Evolutionary conservation across 139 green algal species (phyloP), one percentile per base, ranked within the genome.

Genomic region (Eudorina sp.): DNA sequence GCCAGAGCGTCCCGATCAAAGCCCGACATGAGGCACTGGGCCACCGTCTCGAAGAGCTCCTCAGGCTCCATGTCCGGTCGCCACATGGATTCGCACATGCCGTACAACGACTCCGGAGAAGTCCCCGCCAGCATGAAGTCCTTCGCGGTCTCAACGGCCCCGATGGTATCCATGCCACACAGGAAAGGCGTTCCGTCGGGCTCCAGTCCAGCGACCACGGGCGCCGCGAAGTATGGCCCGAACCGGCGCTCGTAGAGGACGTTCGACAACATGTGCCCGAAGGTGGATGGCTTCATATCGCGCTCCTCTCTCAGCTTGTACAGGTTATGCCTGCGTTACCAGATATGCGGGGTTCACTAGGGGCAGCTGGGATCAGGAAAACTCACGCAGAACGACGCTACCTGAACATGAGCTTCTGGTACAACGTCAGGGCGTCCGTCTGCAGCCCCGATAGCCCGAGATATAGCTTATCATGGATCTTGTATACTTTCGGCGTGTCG

Each of bases 251-350:
- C 97, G 89, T 99, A 99, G 29, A 99, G 91, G 58, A 96, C 96
- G 45, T 95, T 94, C 8, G 96, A 99, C 16, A 99, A 94, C 62
- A 99, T 86, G 84, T 97, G 92, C 2, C 87, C 95, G 91, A 99
- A 99, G 3, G 97, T 98, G 13, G 94, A 93, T 34, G 98, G 98
- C 91, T 95, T 96, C 93, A 99, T 99, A 81, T 98, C 92, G 2
- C 98, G 94, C 92, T 99, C 98, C 91, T 99, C 98, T 18, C 98
- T 86, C 40, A 99, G 91, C 82, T 98, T 97, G 94, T 99, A 99
- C 81, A 99, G 78, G 82, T 99, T 99, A 94, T 99, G 97, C 79
- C 93, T 92, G 64, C 19, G 48, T 55, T 13, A 72, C 27, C n/a
- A n/a, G n/a, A n/a, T n/a, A n/a, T n/a, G n/a, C n/a, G n/a, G n/a